Conservation (phyloP, 441 rosid genomes). For the Populus trichocarpa region DNA sequence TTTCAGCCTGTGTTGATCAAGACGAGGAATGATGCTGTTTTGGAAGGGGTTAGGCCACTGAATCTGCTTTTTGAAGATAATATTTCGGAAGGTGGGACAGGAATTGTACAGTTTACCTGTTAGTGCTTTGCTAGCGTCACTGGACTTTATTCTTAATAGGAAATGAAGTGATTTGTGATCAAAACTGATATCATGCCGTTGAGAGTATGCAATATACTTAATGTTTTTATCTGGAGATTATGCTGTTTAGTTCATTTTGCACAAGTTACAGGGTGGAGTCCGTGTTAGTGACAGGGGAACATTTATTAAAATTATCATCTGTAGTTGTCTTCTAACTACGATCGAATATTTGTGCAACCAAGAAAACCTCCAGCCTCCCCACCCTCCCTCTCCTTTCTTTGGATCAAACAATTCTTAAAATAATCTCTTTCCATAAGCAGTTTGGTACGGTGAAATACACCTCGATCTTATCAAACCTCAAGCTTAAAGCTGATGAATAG, state of each 20-base stretch:
- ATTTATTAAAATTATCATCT: no score
- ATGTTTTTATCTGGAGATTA: background rate
- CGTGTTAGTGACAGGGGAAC: background rate
- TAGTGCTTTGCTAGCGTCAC: background rate
- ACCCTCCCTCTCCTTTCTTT: background rate
- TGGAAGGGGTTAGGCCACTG: background rate
- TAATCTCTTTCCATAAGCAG: no score
- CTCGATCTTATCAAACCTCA: background rate
- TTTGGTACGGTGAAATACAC: background rate
- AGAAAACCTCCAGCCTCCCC: no score
- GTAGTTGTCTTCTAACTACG: background rate
- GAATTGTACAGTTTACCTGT: background rate
- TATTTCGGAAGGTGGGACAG: background rate
- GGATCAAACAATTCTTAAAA: background rate
- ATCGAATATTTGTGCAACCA: no score
- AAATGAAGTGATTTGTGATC: background rate
- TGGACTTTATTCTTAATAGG: background rate
- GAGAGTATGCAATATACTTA: background rate
- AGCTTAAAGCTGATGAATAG: background rate
- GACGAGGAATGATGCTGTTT: constrained; percentile 24
- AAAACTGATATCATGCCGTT: background rate
- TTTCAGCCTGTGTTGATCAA: constrained; percentile 41
- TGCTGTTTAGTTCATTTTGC: background rate
- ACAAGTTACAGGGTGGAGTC: background rate
- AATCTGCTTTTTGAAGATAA: background rate